phyloP scores from a whole-genome alignment of 1,284 basidiomycete genomes.

The Ceratobasidium sp. region DNA sequence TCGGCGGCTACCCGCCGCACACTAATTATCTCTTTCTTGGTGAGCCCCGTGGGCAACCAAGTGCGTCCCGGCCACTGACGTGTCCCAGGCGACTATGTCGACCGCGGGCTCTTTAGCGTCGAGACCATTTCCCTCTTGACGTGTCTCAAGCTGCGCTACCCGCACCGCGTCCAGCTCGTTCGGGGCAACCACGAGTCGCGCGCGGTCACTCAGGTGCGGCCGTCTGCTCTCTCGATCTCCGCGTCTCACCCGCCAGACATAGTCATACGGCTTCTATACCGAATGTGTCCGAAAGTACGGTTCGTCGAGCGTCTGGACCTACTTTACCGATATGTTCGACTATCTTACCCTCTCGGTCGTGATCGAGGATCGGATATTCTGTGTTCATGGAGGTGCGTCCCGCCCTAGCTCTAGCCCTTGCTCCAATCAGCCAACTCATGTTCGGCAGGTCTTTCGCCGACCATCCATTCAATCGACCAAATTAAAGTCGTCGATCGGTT shows the following conservation, averaged over 20 bases:
- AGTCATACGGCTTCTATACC: slow-evolving; percentile 99
- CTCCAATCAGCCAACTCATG: slow-evolving; percentile 25
- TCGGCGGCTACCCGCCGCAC: slow-evolving; percentile 95
- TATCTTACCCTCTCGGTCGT: slow-evolving; percentile 97
- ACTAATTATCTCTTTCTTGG: slow-evolving; percentile 98
- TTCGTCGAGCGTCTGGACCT: slow-evolving; percentile 96
- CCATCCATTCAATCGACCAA: slow-evolving; percentile 99
- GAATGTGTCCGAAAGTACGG: slow-evolving; percentile 99
- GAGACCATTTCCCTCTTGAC: slow-evolving; percentile 98
- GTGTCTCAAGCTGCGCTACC: slow-evolving; percentile 96
- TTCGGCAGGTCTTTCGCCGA: slow-evolving; percentile 86
- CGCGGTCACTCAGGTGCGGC: slow-evolving; percentile 92
- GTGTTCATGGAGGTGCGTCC: slow-evolving; percentile 90
- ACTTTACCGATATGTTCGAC: slow-evolving; percentile 99
- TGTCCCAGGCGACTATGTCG: slow-evolving; percentile 91
- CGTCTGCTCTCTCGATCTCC: slow-evolving; percentile 2
- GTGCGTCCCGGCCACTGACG: neutral
- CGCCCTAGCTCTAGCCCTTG: slow-evolving; percentile 20
- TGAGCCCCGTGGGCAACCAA: slow-evolving; percentile 57
- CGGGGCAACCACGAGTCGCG: slow-evolving; percentile 98
- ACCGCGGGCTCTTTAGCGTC: slow-evolving; percentile 96
- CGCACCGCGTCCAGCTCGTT: slow-evolving; percentile 96
- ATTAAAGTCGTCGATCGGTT: slow-evolving; percentile 99
- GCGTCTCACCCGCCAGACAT: slow-evolving; percentile 52
- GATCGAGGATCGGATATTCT: slow-evolving; percentile 99